Conservation (phyloP, 208 protist species). For the Acanthamoeba lugdunensis region DNA sequence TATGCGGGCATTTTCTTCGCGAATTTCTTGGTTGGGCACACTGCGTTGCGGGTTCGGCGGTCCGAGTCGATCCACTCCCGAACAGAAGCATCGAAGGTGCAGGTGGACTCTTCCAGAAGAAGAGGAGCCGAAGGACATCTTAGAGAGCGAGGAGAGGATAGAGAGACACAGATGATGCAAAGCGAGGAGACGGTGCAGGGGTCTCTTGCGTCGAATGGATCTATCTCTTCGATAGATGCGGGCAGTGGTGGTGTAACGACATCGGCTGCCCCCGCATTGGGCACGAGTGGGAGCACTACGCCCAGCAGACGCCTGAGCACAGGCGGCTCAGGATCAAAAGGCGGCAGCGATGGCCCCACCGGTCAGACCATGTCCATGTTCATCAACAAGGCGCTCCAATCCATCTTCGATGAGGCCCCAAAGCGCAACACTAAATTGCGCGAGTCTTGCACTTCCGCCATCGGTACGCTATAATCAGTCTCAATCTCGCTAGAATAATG, state of each 20-base stretch:
- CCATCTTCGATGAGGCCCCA: constrained; percentile 21
- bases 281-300: background rate
- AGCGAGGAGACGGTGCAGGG: background rate
- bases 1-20: background rate
- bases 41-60: background rate
- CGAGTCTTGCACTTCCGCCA: constrained; percentile 30
- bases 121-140: background rate
- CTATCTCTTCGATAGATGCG: background rate
- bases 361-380: constrained; percentile 32
- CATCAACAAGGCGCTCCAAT: constrained; percentile 40
- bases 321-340: background rate
- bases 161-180: background rate
- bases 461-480: background rate
- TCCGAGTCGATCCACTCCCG: background rate
- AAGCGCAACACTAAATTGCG: constrained; percentile 43
- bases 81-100: background rate
- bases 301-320: constrained; percentile 38
- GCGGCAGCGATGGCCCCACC: constrained; percentile 11
- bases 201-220: background rate
- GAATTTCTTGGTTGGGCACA: background rate
- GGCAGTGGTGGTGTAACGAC: background rate
- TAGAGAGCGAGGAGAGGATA: background rate
- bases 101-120: background rate
- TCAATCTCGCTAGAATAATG: background rate
- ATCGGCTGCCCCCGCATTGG: background rate